These are phyloP conservation scores for Fusarium keratoplasticum DNA, from an alignment of 2,329 filamentous ascomycete species.

Conservation along the genomic window DNA sequence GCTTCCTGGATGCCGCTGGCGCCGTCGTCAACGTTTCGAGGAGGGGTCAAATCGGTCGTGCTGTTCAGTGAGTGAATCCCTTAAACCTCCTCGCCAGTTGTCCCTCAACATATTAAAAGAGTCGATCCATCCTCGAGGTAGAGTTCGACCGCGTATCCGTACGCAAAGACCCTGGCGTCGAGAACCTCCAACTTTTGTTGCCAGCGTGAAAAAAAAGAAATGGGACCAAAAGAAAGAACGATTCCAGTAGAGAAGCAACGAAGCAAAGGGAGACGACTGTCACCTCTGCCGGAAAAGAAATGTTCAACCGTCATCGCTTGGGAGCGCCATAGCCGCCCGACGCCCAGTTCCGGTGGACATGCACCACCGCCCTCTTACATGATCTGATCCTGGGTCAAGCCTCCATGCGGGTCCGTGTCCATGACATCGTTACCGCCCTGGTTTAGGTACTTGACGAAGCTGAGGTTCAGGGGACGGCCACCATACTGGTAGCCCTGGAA, in stretches of 20 bases:
- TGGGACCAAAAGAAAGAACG: conserved; percentile 33
- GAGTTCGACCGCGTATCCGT: conserved; percentile 36
- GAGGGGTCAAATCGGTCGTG: conserved; percentile 23
- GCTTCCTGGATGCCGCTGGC: conserved; percentile 24
- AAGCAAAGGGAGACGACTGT: conserved; percentile 5
- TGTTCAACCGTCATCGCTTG: conserved; percentile 15
- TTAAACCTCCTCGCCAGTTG: conserved; percentile 24
- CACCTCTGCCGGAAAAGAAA: conserved; percentile 16
- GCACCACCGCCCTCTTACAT: conserved; percentile 70
- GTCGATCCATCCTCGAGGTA: conserved; percentile 36
- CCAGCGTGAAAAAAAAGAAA: conserved; percentile 33
- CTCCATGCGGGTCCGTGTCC: conserved; percentile 81
- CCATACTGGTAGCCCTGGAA: conserved; percentile 99
- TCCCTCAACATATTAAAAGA: conserved; percentile 38
- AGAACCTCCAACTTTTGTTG: conserved; percentile 44
- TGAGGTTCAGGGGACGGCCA: conserved; percentile 90
- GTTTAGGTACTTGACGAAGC: conserved; percentile 92
- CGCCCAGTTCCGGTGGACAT: conserved; percentile 20
- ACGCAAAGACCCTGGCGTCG: conserved; percentile 33
- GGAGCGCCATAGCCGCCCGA: conserved; percentile 11
- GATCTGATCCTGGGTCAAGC: conserved; percentile 96
- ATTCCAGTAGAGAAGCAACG: conserved; percentile 37
- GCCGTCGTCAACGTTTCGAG: conserved; percentile 26
- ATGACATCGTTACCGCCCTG: conserved; percentile 76
- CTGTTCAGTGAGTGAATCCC: conserved; percentile 34